Base-by-base conservation (phyloP, 345 rosid genomes). In the Arabis hirsuta region DNA sequence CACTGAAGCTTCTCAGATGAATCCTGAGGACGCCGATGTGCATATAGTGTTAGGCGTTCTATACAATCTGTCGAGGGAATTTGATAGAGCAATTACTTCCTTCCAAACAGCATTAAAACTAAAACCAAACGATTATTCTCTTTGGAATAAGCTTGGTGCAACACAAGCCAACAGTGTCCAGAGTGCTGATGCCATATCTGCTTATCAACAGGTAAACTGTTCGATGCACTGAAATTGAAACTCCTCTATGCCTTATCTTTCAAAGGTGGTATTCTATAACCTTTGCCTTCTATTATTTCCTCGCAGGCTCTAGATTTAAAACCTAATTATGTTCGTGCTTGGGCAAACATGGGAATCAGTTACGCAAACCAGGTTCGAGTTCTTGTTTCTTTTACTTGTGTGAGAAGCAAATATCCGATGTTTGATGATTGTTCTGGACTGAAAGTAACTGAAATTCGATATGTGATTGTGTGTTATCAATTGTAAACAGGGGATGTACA, bases 271-370 rank as follows among this genome's bases (percentile, higher is more conserved):
- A 38, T 7, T 29, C 32, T 48, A 10, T 51, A 36, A 62, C 38
- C 32, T 3, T 24, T 13, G 11, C 41, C 0, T 29, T 60, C 36
- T 52, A 13, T 8, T 39, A 26, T 63, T 48, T 47, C 42, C 66
- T 59, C 73, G 65, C 81, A 96, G 99, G 99, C 99, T 59, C 81
- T 92, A 55, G 97, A 96, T 85, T 86, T 96, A 89, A 96, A 96
- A 84, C 99, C 99, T 38, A 96, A 96, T 63, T 96, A 96, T 65
- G 98, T 96, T 74, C 99, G 99, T n/a, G 99, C 99, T n/a, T 92
- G 99, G 99, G 97, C 98, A 77, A 96, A 96, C 83, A 92, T 96
- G 98, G 99, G 99, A 52, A 96, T 96, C 79, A 96, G 99, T 79
- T 96, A 85, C 62, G 99, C 99, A 64, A 96, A 96, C 82, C 99